A percentile compares a stretch with the other conserved stretches of the same genome.
Evolutionary conservation across 495 filamentous ascomycete genomes (phyloP).

Genomic region (Thozetella sp.): DNA sequence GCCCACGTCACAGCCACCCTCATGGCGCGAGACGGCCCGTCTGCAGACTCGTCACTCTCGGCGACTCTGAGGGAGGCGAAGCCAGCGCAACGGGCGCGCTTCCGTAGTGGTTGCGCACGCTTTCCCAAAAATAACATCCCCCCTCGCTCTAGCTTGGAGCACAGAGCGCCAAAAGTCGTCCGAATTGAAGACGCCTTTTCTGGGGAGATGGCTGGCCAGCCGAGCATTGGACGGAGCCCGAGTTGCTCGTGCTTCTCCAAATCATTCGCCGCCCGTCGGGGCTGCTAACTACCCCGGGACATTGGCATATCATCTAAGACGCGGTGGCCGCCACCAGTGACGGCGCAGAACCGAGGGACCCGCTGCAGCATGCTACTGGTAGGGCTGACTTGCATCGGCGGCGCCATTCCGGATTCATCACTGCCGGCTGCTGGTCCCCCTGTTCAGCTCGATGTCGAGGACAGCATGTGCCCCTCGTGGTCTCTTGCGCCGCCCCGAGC

Average conservation of each 20-base stretch:
- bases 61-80: not conserved
- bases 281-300: not conserved
- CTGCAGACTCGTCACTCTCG: not conserved
- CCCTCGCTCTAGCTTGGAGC: not conserved
- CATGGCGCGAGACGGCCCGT: not conserved
- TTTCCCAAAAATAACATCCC: not conserved
- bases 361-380: not conserved
- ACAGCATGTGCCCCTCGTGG: too few species aligned
- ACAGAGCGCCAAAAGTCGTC: not conserved
- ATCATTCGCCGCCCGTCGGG: too few species aligned
- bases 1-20: not conserved
- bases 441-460: not conserved
- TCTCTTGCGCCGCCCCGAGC: too few species aligned
- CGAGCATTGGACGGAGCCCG: too few species aligned
- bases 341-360: not conserved
- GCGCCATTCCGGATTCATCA: slow-evolving; percentile 1
- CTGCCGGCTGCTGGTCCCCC: not conserved
- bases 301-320: not conserved
- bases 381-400: not conserved
- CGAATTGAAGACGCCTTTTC: too few species aligned
- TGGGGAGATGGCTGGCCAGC: too few species aligned
- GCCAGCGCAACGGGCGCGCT: not conserved
- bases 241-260: too few species aligned
- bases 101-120: not conserved
- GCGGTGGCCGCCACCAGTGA: not conserved